phyloP scores from a whole-genome alignment of 2,329 filamentous ascomycete species.

The Fusarium floridanum region DNA sequence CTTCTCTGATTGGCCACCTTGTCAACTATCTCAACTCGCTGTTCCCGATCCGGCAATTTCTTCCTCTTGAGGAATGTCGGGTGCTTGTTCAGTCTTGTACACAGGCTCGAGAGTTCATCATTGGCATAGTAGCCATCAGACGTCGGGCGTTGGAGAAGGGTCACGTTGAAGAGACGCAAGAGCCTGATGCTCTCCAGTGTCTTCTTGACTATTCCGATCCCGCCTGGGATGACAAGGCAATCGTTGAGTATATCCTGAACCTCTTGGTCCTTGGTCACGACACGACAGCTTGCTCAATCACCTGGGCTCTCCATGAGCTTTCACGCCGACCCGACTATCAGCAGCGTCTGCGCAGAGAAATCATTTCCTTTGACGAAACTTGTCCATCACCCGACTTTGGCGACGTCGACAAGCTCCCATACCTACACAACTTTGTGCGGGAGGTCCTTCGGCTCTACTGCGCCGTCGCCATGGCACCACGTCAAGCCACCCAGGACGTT shows the following conservation, averaged over 20 bases:
- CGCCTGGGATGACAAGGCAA: slow-evolving; percentile 42
- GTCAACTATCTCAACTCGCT: slow-evolving; percentile 52
- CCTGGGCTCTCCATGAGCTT: slow-evolving; percentile 58
- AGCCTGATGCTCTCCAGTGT: slow-evolving; percentile 48
- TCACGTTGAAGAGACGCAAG: not conserved
- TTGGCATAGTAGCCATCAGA: slow-evolving; percentile 29
- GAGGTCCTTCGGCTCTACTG: slow-evolving; percentile 60
- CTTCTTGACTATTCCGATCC: slow-evolving; percentile 50
- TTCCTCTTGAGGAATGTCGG: slow-evolving; percentile 53
- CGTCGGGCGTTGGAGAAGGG: slow-evolving; percentile 10
- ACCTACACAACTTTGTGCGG: slow-evolving; percentile 57
- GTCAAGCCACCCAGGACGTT: slow-evolving; percentile 51
- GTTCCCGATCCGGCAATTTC: slow-evolving; percentile 52
- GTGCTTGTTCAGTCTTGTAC: slow-evolving; percentile 51
- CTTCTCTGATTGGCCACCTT: slow-evolving; percentile 40
- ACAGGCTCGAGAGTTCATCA: slow-evolving; percentile 49
- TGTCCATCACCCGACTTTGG: slow-evolving; percentile 26
- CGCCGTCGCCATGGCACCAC: slow-evolving; percentile 53
- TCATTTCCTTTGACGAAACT: slow-evolving; percentile 40
- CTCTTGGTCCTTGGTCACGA: slow-evolving; percentile 60
- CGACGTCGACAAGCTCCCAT: slow-evolving; percentile 51
- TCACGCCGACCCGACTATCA: slow-evolving; percentile 53
- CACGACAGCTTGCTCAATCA: slow-evolving; percentile 58
- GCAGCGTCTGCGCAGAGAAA: slow-evolving; percentile 54
- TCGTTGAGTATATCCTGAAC: slow-evolving; percentile 54